Conservation (phyloP, 306 rosid genomes). For the Leucaena leucocephala region DNA sequence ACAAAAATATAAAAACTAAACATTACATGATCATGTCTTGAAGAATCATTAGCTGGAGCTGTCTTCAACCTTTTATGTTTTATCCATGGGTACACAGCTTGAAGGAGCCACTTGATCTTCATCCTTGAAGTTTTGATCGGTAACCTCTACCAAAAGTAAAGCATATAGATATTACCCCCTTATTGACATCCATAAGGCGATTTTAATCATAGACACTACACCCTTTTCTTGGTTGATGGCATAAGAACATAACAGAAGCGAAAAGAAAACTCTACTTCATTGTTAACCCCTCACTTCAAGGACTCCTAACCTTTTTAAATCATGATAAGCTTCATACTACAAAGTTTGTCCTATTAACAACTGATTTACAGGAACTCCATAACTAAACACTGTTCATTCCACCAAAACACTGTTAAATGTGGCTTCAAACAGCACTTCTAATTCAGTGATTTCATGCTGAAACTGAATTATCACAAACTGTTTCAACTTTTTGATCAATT, state of each 20-base stretch:
- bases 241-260: conserved; percentile 24
- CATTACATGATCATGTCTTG: conserved; percentile 55
- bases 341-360: conserved; percentile 10
- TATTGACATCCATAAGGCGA: conserved; percentile 8
- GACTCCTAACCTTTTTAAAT: conserved; percentile 20
- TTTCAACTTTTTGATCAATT: neutral
- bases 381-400: conserved; percentile 14
- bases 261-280: neutral
- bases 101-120: conserved; percentile 48
- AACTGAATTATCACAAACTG: neutral
- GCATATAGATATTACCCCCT: conserved; percentile 17
- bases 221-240: conserved; percentile 2
- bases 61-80: conserved; percentile 65
- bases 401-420: neutral
- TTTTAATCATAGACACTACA: conserved; percentile 23
- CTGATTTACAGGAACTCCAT: conserved; percentile 12
- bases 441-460: neutral
- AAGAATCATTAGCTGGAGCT: conserved; percentile 42
- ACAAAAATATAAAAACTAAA: conserved; percentile 14
- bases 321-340: conserved; percentile 1
- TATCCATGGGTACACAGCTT: conserved; percentile 46
- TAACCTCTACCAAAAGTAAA: conserved; percentile 52
- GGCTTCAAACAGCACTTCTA: neutral
- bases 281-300: conserved; percentile 5
- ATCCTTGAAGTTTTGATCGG: conserved; percentile 81